Evolutionary conservation across 225 moss, liverwort and hornwort genomes (phyloP), one percentile per base, ranked within the genome.

Genomic region (Marchantia paleacea): DNA sequence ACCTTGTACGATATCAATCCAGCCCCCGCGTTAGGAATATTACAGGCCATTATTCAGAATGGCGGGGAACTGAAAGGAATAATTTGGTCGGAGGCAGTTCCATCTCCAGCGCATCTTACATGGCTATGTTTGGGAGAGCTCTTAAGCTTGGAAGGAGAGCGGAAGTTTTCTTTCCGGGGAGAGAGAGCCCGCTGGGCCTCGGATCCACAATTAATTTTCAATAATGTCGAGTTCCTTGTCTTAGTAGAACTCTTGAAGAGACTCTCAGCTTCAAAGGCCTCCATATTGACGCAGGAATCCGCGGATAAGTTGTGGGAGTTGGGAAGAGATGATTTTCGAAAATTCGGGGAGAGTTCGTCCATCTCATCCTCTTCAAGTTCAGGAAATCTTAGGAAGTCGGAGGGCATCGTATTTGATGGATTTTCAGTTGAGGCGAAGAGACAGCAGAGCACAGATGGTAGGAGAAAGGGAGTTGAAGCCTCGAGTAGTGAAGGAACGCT

Each of bases 111-210:
- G 72, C 97, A 99, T 85, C 89, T 99, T 81, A 90, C 91, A 49
- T 99, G 95, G 95, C 90, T 99, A 62, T 99, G 97, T 67, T 85
- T 93, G 67, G 93, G 93, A 85, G 97, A 97, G 89, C 91, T 95
- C 31, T 88, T 88, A 10, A 80, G 84, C 20, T 87, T 93, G 87
- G 91, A 90, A 83, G 90, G 81, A 51, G 89, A 91, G 69, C 81
- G 84, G 84, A 89, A 28, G 77, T 78, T 30, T 53, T 84, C 60
- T 25, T 81, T 63, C 61, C 85, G 60, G 73, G 83, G 74, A 10
- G 84, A 72, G 85, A 82, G 72, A 74, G 88, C 66, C 78, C 85
- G 68, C 18, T 86, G 78, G 85, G 80, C 82, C 16, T 66, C 79
- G 81, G 83, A 86, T 86, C 87, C 81, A 53, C 81, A 83, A 81